These are phyloP conservation scores for Coemansia sp. DNA, from an alignment of 192 early-diverging fungal species.

Conservation along the genomic window DNA sequence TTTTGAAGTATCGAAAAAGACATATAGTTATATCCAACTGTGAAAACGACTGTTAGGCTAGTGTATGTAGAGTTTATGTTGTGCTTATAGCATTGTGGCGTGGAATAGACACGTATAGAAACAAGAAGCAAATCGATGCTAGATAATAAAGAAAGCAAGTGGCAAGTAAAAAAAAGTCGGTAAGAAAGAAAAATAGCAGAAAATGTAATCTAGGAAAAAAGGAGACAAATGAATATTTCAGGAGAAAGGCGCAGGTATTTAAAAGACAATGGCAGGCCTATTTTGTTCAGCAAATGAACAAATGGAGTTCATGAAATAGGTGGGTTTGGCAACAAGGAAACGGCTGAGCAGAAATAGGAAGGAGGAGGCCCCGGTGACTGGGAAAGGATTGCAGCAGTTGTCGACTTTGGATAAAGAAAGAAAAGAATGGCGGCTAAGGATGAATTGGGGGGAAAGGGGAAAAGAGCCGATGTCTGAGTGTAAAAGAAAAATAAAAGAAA, in stretches of 20 bases:
- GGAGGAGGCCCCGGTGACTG: neutral
- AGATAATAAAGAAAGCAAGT: neutral
- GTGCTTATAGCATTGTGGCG: neutral
- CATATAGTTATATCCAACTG: neutral
- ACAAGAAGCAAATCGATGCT: neutral
- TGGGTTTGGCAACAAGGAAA: neutral
- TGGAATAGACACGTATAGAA: neutral
- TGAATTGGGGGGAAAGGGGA: too few species aligned
- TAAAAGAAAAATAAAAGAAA: neutral
- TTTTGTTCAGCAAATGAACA: too few species aligned
- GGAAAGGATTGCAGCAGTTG: neutral
- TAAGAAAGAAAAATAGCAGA: neutral
- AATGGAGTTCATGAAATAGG: neutral
- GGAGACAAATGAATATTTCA: slow-evolving; percentile 4
- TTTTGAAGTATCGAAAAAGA: neutral
- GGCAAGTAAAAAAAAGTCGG: neutral
- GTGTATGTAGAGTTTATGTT: neutral
- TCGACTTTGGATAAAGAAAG: neutral
- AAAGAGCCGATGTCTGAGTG: neutral
- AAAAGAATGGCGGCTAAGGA: neutral
- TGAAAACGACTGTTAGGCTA: neutral
- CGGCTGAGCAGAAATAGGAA: neutral
- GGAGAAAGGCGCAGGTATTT: slow-evolving; percentile 4
- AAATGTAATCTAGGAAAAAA: neutral
- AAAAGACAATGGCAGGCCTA: neutral